phyloP scores from a whole-genome alignment of 2,329 filamentous ascomycete species.

The Arthrobotrys iridis region DNA sequence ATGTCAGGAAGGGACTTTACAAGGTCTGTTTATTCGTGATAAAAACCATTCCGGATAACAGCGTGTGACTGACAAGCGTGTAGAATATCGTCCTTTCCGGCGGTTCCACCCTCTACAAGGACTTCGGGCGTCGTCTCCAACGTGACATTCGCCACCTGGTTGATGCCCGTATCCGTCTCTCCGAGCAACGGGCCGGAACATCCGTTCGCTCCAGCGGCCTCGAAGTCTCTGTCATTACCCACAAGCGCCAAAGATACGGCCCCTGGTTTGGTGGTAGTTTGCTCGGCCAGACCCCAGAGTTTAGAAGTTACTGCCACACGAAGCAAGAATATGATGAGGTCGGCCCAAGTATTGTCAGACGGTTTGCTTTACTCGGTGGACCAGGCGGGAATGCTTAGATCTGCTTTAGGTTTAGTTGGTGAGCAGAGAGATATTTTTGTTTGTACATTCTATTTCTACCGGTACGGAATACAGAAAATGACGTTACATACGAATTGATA shows the following conservation, averaged over 20 bases:
- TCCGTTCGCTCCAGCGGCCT: conserved; percentile 92
- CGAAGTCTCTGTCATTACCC: conserved; percentile 95
- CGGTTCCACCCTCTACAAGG: conserved; percentile 97
- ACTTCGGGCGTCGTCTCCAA: conserved; percentile 95
- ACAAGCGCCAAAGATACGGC: conserved; percentile 96
- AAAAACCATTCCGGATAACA: background rate
- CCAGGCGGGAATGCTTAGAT: conserved; percentile 66
- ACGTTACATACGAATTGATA: conserved; percentile 1
- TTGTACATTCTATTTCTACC: conserved; percentile 15
- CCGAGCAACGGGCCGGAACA: conserved; percentile 82
- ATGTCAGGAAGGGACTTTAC: conserved; percentile 95
- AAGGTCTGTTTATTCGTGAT: conserved; percentile 65
- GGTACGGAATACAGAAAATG: conserved; percentile 30
- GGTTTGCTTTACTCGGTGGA: conserved; percentile 91
- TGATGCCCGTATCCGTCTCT: conserved; percentile 89
- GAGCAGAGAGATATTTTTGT: conserved; percentile 14
- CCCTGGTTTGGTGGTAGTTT: conserved; percentile 98
- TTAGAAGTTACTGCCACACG: conserved; percentile 98
- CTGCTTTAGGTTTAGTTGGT: background rate
- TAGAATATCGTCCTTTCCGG: conserved; percentile 95
- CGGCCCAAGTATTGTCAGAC: conserved; percentile 91
- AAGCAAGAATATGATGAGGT: conserved; percentile 94
- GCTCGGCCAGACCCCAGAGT: conserved; percentile 96
- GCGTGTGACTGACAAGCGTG: background rate
- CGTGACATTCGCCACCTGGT: conserved; percentile 96